Conservation (phyloP, 2,329 filamentous ascomycete genomes). For the Ploettnerulaceae sp. region DNA sequence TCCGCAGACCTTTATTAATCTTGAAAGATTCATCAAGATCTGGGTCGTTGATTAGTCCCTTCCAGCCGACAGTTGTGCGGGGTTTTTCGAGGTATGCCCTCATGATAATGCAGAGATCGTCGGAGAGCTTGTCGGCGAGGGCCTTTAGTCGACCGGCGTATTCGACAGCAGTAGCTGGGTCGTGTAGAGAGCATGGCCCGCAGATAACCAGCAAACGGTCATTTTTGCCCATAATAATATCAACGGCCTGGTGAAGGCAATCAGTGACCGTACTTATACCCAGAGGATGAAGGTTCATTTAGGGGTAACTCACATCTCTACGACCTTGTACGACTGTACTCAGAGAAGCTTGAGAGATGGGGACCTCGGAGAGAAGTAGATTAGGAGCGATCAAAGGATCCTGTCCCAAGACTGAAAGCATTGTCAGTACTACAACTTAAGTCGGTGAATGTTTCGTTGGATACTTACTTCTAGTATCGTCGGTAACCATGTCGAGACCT, state of each 20-base stretch:
- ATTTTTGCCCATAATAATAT: slow-evolving; percentile 34
- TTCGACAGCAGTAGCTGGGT: slow-evolving; percentile 80
- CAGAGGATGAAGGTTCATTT: neutral
- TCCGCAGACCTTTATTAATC: slow-evolving; percentile 96
- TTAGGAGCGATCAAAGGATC: slow-evolving; percentile 88
- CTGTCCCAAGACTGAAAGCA: slow-evolving; percentile 73
- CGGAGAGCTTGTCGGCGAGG: slow-evolving; percentile 71
- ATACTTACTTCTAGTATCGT: slow-evolving; percentile 48
- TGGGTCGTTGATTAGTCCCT: slow-evolving; percentile 97
- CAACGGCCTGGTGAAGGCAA: slow-evolving; percentile 34
- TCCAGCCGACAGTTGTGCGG: slow-evolving; percentile 97
- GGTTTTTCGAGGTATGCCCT: slow-evolving; percentile 99
- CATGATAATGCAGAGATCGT: slow-evolving; percentile 91
- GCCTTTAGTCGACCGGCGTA: slow-evolving; percentile 77
- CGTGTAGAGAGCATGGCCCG: slow-evolving; percentile 95
- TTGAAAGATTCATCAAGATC: slow-evolving; percentile 96
- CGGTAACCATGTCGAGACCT: slow-evolving; percentile 35
- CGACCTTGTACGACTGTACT: slow-evolving; percentile 68
- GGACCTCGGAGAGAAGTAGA: slow-evolving; percentile 81
- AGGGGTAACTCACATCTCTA: slow-evolving; percentile 39
- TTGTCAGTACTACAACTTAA: slow-evolving; percentile 16
- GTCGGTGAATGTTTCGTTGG: slow-evolving; percentile 14
- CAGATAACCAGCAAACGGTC: slow-evolving; percentile 92
- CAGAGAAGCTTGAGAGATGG: slow-evolving; percentile 57
- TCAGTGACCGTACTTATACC: neutral